Conservation (phyloP, 2,329 filamentous ascomycete species). For the Coniella lustricola region DNA sequence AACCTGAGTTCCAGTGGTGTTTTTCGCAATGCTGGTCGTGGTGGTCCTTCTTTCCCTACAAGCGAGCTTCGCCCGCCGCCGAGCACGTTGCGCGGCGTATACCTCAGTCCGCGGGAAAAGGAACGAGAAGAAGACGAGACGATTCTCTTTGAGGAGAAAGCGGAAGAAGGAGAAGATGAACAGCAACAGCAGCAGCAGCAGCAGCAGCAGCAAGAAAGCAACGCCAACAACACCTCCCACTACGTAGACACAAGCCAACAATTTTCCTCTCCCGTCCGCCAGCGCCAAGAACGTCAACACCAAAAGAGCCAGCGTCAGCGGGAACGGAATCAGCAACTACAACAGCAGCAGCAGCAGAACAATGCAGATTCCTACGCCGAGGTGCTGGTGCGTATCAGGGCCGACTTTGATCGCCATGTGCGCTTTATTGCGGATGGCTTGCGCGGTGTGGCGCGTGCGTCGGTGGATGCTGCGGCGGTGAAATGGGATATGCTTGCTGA, state of each 20-base stretch:
- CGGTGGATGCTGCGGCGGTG: constrained; percentile 49
- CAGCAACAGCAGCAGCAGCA: neutral
- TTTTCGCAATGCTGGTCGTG: no score
- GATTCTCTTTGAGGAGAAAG: constrained; percentile 19
- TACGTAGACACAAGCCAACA: neutral
- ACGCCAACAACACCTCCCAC: no score
- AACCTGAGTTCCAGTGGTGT: no score
- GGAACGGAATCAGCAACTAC: neutral
- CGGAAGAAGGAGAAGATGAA: constrained; percentile 30
- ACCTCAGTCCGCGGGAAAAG: constrained; percentile 24
- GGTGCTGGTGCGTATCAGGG: constrained; percentile 48
- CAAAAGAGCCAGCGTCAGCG: constrained; percentile 17
- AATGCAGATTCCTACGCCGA: constrained; percentile 43
- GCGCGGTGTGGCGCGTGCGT: constrained; percentile 66
- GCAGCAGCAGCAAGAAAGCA: neutral
- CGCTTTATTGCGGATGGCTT: constrained; percentile 68
- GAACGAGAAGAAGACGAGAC: constrained; percentile 20
- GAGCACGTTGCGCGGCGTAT: constrained; percentile 13
- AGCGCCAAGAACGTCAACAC: neutral
- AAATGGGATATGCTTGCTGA: constrained; percentile 80
- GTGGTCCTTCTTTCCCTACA: no score
- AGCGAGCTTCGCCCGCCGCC: constrained; percentile 11
- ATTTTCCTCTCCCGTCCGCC: neutral
- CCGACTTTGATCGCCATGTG: constrained; percentile 58
- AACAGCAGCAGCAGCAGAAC: constrained; percentile 10